A percentile compares a stretch with the other conserved stretches of the same genome.
These are phyloP conservation scores for Stylosanthes scabra DNA, from an alignment of 331 rosid genomes.

Conservation along the genomic window DNA sequence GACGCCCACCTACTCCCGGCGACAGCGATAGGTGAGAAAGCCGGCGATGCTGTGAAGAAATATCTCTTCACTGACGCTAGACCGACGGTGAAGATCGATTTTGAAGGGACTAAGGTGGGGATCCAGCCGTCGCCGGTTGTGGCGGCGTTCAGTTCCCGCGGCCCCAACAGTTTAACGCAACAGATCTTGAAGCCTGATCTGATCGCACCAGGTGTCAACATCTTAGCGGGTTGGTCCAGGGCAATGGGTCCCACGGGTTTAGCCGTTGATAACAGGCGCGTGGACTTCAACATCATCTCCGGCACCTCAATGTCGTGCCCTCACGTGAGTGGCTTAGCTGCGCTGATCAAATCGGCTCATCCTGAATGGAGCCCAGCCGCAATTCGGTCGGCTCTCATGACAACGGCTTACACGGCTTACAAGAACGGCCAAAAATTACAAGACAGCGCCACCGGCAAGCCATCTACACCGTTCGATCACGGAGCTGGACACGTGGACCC, in stretches of 20 bases:
- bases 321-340: conserved; percentile 90
- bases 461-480: conserved; percentile 82
- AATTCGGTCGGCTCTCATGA: conserved; percentile 85
- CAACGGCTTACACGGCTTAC: conserved; percentile 83
- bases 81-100: conserved; percentile 65
- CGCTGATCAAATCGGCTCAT: conserved; percentile 75
- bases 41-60: conserved; percentile 55
- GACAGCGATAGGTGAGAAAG: conserved; percentile 68
- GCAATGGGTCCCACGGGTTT: conserved; percentile 75
- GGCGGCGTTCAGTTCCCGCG: conserved; percentile 89
- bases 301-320: conserved; percentile 99
- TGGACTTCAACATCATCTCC: conserved; percentile 87
- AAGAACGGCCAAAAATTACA: conserved; percentile 53
- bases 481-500: conserved; percentile 97
- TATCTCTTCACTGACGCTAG: conserved; percentile 59
- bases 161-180: conserved; percentile 70
- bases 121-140: conserved; percentile 89
- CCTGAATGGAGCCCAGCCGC: conserved; percentile 95
- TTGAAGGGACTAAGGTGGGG: conserved; percentile 83
- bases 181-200: conserved; percentile 83
- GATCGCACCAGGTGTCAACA: conserved; percentile 95
- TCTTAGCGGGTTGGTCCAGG: conserved; percentile 86
- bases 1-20: conserved; percentile 87
- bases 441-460: conserved; percentile 74
- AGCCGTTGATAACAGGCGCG: conserved; percentile 64